Conservation (phyloP, 495 filamentous ascomycete genomes). For the Oleoguttula mirabilis region DNA sequence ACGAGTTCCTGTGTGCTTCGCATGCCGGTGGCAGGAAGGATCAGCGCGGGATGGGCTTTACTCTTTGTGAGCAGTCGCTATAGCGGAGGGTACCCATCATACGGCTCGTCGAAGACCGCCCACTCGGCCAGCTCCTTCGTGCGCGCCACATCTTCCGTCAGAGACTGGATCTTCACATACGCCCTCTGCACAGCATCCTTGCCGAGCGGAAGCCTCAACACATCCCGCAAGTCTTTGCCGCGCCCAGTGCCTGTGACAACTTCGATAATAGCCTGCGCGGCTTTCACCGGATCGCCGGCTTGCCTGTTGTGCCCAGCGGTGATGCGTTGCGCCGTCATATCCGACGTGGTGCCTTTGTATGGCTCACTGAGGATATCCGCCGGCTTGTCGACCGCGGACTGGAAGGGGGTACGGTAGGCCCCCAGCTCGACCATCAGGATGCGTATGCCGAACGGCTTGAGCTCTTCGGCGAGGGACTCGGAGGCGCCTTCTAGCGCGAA, state of each 20-base stretch:
- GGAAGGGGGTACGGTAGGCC: conserved; percentile 12
- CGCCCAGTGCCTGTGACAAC: conserved; percentile 7
- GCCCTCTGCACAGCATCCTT: conserved; percentile 11
- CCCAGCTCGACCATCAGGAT: conserved; percentile 14
- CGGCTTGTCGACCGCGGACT: conserved; percentile 12
- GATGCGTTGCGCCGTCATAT: conserved; percentile 6
- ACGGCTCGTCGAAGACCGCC: conserved; percentile 4
- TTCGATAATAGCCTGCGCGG: conserved; percentile 14
- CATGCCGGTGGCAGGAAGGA: too few relatives aligned
- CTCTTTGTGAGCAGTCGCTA: too few relatives aligned
- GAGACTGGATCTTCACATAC: conserved; percentile 4
- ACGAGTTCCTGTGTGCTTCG: too few relatives aligned
- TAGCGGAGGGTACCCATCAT: conserved; percentile 13
- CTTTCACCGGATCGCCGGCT: conserved; percentile 18
- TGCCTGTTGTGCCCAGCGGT: conserved; percentile 11
- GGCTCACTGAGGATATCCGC: conserved; percentile 5
- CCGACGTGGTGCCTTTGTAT: conserved; percentile 11
- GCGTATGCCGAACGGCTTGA: conserved; percentile 15
- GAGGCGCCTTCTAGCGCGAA: conserved; percentile 23
- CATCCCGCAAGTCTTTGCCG: conserved; percentile 2
- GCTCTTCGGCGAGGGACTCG: conserved; percentile 13
- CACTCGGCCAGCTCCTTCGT: conserved; percentile 3
- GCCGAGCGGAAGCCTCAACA: conserved; percentile 15
- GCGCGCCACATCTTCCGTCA: conserved; percentile 1
- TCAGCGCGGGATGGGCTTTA: too few relatives aligned